phyloP scores from a whole-genome alignment of 805 yeast species.

The Candida anglica region DNA sequence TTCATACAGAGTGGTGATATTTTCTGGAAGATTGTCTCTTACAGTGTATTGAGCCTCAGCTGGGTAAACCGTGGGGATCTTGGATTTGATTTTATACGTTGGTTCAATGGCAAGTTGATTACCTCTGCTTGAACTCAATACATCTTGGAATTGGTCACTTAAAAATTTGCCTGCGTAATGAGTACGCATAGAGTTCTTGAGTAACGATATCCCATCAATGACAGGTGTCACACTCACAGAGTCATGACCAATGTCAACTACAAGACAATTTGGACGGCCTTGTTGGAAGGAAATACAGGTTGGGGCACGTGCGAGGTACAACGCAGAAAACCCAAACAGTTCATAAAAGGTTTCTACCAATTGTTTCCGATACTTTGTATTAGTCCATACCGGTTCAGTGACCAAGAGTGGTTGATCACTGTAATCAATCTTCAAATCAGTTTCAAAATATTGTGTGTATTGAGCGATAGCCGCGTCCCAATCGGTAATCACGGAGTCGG shows the following conservation, averaged over 20 bases:
- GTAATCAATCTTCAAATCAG: conserved; percentile 48
- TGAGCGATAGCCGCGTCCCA: conserved; percentile 86
- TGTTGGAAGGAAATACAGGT: conserved; percentile 85
- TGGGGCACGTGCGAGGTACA: conserved; percentile 78
- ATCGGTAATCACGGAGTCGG: conserved; percentile 63
- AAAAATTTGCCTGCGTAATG: conserved; percentile 70
- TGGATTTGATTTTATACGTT: conserved; percentile 48
- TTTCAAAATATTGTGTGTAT: conserved; percentile 58
- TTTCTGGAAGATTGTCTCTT: conserved; percentile 18
- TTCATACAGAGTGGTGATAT: conserved; percentile 47
- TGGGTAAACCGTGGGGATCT: conserved; percentile 32
- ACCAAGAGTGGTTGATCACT: conserved; percentile 71
- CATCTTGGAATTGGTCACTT: conserved; percentile 47
- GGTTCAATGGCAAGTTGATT: conserved; percentile 17
- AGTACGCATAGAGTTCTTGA: conserved; percentile 67
- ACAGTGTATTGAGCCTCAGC: conserved; percentile 19
- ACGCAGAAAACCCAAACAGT: conserved; percentile 68
- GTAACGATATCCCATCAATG: conserved; percentile 73
- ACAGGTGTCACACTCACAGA: conserved; percentile 74
- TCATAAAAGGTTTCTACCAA: conserved; percentile 73
- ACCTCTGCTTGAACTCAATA: conserved; percentile 17
- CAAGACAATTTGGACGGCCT: conserved; percentile 82
- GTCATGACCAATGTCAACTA: conserved; percentile 84
- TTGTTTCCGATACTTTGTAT: conserved; percentile 59
- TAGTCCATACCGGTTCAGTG: conserved; percentile 88